Evolutionary conservation across 2,329 filamentous ascomycete species (phyloP).

Genomic region (Pyrenochaeta sp.): DNA sequence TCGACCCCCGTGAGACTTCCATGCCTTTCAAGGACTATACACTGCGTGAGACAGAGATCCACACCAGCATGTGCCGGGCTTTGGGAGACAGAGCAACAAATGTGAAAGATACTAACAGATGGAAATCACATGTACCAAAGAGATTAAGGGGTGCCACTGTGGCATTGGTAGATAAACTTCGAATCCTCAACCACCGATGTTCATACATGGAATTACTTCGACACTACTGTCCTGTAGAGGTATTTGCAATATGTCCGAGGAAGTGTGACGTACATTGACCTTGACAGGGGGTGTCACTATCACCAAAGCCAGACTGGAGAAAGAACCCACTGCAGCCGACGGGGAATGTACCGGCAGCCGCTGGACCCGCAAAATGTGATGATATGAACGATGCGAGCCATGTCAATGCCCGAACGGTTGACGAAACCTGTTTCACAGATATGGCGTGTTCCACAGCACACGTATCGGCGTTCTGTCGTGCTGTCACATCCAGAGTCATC

Average conservation of each 20-base stretch:
- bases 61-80: slow-evolving; percentile 34
- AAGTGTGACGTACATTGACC: slow-evolving; percentile 17
- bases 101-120: slow-evolving; percentile 36
- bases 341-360: slow-evolving; percentile 9
- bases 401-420: slow-evolving; percentile 15
- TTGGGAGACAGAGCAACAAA: slow-evolving; percentile 24
- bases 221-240: slow-evolving; percentile 77
- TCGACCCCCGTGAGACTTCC: slow-evolving; percentile 71
- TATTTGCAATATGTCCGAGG: slow-evolving; percentile 5
- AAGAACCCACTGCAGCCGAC: slow-evolving; percentile 30
- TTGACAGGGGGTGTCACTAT: slow-evolving; percentile 32
- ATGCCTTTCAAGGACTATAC: slow-evolving; percentile 87
- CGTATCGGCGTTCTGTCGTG: slow-evolving; percentile 88
- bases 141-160: slow-evolving; percentile 71
- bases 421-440: slow-evolving; percentile 62
- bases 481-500: slow-evolving; percentile 75
- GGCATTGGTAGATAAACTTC: slow-evolving; percentile 72
- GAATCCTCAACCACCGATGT: slow-evolving; percentile 75
- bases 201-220: slow-evolving; percentile 80
- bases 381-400: slow-evolving; percentile 4
- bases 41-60: slow-evolving; percentile 82
- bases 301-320: slow-evolving; percentile 36
- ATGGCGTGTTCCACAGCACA: slow-evolving; percentile 72
- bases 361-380: slow-evolving; percentile 8
- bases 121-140: slow-evolving; percentile 63